Conservation (phyloP, 208 protist genomes). For the Leishmania amazonensis region DNA sequence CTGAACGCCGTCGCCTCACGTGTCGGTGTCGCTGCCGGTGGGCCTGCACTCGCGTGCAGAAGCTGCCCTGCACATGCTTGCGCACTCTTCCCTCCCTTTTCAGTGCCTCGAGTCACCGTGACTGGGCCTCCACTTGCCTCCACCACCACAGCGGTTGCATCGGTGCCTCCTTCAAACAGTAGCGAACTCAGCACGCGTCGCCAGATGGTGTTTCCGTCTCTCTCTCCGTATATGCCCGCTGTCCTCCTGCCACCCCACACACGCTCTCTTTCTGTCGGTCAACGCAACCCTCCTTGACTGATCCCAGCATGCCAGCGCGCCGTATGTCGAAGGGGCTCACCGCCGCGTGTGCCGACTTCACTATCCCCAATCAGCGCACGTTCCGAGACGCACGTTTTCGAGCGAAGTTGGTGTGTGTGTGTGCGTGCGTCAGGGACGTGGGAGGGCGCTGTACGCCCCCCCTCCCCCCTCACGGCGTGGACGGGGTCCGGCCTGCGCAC, state of each 20-base stretch:
- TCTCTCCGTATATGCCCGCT: not conserved
- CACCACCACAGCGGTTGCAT: not conserved
- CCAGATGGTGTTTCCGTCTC: not conserved
- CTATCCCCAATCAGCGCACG: not conserved
- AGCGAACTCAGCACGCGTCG: not conserved
- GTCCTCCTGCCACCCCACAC: not conserved
- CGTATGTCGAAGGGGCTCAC: not conserved
- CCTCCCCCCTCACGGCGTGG: not conserved
- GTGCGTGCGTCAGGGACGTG: not conserved
- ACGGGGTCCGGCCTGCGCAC: not conserved
- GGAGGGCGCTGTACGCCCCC: not conserved
- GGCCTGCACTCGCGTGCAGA: not conserved
- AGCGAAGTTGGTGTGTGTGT: not conserved
- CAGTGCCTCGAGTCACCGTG: not conserved
- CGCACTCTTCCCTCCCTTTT: not conserved
- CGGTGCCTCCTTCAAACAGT: not conserved
- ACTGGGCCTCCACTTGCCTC: not conserved
- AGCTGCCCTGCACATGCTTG: not conserved
- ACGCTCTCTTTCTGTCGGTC: too few species aligned
- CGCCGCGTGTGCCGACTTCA: not conserved
- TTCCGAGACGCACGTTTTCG: not conserved
- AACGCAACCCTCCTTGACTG: not conserved
- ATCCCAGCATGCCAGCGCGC: not conserved
- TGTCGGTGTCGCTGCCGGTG: not conserved
- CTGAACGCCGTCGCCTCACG: not conserved